Conservation (phyloP, 192 early-diverging fungal genomes). For the Coemansia sp. region DNA sequence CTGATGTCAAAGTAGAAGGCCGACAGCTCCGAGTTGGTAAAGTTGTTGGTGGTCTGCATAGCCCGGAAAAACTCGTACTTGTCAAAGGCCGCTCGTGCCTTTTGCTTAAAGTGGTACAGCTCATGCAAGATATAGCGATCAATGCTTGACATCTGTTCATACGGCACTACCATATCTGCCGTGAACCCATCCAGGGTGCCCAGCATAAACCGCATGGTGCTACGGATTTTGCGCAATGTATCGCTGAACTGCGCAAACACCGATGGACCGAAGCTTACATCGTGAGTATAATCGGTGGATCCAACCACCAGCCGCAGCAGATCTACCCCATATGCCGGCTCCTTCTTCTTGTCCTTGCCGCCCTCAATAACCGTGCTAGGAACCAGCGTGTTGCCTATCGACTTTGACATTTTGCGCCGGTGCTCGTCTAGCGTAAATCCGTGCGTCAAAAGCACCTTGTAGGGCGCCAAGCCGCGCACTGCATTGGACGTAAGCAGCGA, state of each 20-base stretch:
- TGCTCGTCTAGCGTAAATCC: constrained; percentile 80
- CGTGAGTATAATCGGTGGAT: constrained; percentile 70
- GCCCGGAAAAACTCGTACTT: constrained; percentile 63
- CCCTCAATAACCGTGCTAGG: constrained; percentile 65
- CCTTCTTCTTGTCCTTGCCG: constrained; percentile 64
- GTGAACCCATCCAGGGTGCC: constrained; percentile 68
- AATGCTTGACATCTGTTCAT: constrained; percentile 53
- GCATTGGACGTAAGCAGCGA: constrained; percentile 73
- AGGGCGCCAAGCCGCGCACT: constrained; percentile 65
- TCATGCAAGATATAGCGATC: constrained; percentile 61
- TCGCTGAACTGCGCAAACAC: constrained; percentile 65
- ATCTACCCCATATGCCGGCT: constrained; percentile 75
- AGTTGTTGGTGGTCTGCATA: constrained; percentile 62
- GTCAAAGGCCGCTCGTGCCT: constrained; percentile 58
- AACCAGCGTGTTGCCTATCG: constrained; percentile 72
- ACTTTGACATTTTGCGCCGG: constrained; percentile 83
- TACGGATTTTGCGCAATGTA: constrained; percentile 70
- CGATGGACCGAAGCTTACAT: constrained; percentile 67
- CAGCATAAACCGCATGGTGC: constrained; percentile 73
- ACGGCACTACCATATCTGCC: constrained; percentile 41
- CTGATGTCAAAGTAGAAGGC: constrained; percentile 79
- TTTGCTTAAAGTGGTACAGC: constrained; percentile 59
- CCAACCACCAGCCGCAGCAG: constrained; percentile 73
- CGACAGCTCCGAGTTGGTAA: constrained; percentile 65
- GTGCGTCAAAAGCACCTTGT: constrained; percentile 69